Conservation (phyloP, 2,329 filamentous ascomycete species). For the Paramyrothecium roridum region DNA sequence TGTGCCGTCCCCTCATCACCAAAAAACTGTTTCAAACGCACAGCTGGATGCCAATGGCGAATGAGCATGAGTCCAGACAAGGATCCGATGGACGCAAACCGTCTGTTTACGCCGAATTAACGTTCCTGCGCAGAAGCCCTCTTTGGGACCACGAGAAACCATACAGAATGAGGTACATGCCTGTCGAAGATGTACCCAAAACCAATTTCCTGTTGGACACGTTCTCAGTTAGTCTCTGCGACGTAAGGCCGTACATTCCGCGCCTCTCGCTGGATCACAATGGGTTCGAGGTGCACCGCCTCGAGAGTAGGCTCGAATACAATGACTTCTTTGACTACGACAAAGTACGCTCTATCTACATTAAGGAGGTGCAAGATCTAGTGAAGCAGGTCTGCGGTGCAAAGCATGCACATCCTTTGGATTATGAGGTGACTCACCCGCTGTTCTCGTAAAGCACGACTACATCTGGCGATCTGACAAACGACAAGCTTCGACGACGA, state of each 20-base stretch:
- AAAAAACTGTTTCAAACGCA: background rate
- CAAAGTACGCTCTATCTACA: background rate
- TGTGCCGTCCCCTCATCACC: background rate
- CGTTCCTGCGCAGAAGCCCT: background rate
- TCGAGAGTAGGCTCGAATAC: background rate
- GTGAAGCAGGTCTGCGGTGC: background rate
- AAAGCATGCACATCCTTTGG: background rate
- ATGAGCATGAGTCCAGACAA: background rate
- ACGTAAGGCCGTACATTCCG: background rate
- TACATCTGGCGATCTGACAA: background rate
- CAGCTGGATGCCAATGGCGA: background rate
- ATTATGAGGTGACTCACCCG: background rate
- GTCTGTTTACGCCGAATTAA: background rate
- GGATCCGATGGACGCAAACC: background rate
- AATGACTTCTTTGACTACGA: background rate
- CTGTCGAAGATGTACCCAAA: background rate
- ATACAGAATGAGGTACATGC: background rate
- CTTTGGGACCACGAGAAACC: background rate
- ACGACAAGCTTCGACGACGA: background rate
- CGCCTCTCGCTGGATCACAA: background rate
- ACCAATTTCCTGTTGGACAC: background rate
- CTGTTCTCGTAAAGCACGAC: background rate
- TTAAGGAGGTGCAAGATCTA: background rate
- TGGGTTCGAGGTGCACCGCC: background rate
- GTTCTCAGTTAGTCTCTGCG: background rate